Base-by-base conservation (phyloP, 768 basidiomycete genomes). In the Solioccasus polychromus region DNA sequence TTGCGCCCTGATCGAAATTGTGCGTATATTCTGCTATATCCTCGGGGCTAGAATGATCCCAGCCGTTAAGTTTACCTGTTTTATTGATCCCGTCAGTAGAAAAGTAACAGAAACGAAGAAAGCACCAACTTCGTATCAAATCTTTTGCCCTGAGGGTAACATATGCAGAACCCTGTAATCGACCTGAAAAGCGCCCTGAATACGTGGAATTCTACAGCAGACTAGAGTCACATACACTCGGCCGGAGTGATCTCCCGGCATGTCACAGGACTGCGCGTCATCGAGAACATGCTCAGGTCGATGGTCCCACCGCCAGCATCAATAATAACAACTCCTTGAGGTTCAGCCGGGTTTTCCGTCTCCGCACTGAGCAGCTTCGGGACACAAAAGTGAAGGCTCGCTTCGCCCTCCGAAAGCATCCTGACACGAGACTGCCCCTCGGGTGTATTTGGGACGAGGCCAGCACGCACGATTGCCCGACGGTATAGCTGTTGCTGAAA, bases 141-240 rank as follows among this genome's bases (percentile, higher is more conserved):
- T 52, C 47, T 1, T 55, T 52, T 2, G 74, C 73, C 29, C 68
- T 64, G 10, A 68, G 64, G 17, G 63, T 75, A 14, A 78, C 73
- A 48, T 72, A 75, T 1, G 73, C 65, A 0, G 76, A 77, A 17
- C 76, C 76, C 37, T 70, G 61, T 36, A 76, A 67, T 23, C 67
- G 65, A 58, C 74, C 75, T 76, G 32, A 15, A 20, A 22, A 17
- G 19, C 28, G 23, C 5, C 25, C 20, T 41, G 18, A 25, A 9
- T 8, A 22, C 14, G n/a, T 5, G n/a, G 30, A 12, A 24, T 30
- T 23, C 35, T 9, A 20, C 20, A 2, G 17, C 19, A 2, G 5
- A 2, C 1, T 4, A 20, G 8, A 29, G 6, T 9, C 12, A 8
- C 42, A 12, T 47, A 63, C 66, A 66, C 25, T 60, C 62, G 39